A percentile compares a stretch with the other conserved stretches of the same genome.
Evolutionary conservation across 2,329 filamentous ascomycete genomes (phyloP).

Genomic region (Pyricularia grisea): DNA sequence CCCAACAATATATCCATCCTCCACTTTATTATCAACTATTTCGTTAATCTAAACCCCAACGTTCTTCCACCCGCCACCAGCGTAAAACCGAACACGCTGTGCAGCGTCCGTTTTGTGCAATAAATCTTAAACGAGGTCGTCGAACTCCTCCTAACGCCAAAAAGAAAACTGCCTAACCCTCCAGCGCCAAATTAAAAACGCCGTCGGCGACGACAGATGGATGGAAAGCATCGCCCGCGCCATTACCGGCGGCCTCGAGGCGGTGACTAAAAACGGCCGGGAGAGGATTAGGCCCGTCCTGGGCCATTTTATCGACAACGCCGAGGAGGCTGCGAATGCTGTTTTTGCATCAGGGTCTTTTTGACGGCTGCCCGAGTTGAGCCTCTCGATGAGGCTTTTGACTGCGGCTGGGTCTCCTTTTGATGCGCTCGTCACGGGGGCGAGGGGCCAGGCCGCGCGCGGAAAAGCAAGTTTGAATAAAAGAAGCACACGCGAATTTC

Average conservation of each 20-base stretch:
- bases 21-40: not conserved
- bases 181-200: not conserved
- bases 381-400: too few relatives aligned
- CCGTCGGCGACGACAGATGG: not conserved
- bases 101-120: not conserved
- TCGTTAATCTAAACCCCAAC: not conserved
- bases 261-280: not conserved
- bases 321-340: not conserved
- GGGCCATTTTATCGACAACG: not conserved
- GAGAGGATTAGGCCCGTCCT: not conserved
- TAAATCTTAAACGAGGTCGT: not conserved
- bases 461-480: too few relatives aligned
- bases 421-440: too few relatives aligned
- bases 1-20: not conserved
- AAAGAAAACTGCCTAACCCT: not conserved
- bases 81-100: not conserved
- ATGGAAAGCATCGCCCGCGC: slow-evolving; percentile 1
- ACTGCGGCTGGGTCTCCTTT: too few relatives aligned
- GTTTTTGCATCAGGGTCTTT: too few relatives aligned
- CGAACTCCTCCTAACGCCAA: not conserved
- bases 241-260: not conserved
- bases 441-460: too few relatives aligned
- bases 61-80: not conserved
- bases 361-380: too few relatives aligned
- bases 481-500: too few relatives aligned